A percentile compares a stretch with the other conserved stretches of the same genome.
Evolutionary conservation across 106 monocot species (phyloP).

Genomic region (Allium sativum): DNA sequence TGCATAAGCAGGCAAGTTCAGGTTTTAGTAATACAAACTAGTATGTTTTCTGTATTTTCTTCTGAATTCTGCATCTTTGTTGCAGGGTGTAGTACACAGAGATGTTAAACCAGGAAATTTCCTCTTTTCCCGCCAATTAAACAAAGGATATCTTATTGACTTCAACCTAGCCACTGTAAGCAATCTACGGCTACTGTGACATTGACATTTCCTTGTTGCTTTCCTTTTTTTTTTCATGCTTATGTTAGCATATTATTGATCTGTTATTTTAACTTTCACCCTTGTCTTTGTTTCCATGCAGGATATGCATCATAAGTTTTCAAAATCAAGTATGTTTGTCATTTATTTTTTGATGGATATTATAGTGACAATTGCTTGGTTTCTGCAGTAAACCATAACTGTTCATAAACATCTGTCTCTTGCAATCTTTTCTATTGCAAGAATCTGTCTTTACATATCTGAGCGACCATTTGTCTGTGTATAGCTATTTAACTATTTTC

Average conservation of each 20-base stretch:
- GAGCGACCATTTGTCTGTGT: too few species aligned
- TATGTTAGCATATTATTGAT: not conserved
- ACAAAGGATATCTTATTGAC: conserved; percentile 94
- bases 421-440: too few species aligned
- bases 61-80: not conserved
- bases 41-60: too few species aligned
- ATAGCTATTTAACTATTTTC: too few species aligned
- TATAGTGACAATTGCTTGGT: too few species aligned
- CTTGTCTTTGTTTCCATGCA: conserved; percentile 15
- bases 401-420: too few species aligned
- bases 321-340: conserved; percentile 38
- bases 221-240: not conserved
- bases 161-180: conserved; percentile 91
- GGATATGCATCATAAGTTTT: conserved; percentile 81
- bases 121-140: conserved; percentile 66
- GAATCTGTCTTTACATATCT: too few species aligned
- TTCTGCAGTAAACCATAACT: not conserved
- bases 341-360: not conserved
- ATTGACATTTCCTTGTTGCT: not conserved
- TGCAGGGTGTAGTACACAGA: conserved; percentile 78
- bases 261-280: not conserved
- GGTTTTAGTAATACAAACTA: not conserved
- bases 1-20: conserved; percentile 78
- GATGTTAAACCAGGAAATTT: conserved; percentile 98
- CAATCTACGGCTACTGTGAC: too few species aligned